Evolutionary conservation across 345 rosid species (phyloP).

Genomic region (Triadica sebifera): DNA sequence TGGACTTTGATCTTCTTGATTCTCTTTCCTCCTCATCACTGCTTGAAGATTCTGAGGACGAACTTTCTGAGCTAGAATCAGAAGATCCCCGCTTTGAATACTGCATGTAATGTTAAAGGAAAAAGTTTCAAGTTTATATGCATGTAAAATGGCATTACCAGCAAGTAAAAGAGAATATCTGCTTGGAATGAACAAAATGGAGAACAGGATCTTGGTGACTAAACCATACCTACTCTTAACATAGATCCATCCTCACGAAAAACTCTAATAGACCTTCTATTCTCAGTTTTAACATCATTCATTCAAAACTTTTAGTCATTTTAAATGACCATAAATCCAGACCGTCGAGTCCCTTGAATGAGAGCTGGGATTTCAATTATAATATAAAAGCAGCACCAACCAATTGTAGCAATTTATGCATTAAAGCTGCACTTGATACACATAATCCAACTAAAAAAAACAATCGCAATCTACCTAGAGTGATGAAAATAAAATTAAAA

Average conservation of each 20-base stretch:
- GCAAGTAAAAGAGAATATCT: background rate
- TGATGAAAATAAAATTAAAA: background rate
- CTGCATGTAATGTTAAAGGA: constrained; percentile 40
- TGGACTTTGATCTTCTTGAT: constrained; percentile 71
- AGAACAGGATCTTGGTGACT: background rate
- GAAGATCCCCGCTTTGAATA: constrained; percentile 62
- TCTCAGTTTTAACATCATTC: too few relatives aligned
- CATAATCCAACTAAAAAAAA: background rate
- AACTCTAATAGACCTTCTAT: too few relatives aligned
- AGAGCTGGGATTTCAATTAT: background rate
- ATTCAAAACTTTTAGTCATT: background rate
- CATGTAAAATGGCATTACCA: background rate
- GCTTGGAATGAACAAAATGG: background rate
- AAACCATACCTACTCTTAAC: background rate
- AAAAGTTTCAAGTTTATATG: background rate
- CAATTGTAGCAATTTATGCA: background rate
- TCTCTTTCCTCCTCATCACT: constrained; percentile 73
- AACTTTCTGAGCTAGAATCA: constrained; percentile 53
- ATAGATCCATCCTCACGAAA: too few relatives aligned
- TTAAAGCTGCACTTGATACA: background rate
- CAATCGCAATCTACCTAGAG: too few relatives aligned
- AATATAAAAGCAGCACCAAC: background rate
- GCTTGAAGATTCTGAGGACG: constrained; percentile 75
- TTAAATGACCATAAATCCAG: background rate
- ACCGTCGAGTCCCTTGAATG: background rate